Evolutionary conservation across 139 green algal species (phyloP).

Genomic region (Choricystis sp.): DNA sequence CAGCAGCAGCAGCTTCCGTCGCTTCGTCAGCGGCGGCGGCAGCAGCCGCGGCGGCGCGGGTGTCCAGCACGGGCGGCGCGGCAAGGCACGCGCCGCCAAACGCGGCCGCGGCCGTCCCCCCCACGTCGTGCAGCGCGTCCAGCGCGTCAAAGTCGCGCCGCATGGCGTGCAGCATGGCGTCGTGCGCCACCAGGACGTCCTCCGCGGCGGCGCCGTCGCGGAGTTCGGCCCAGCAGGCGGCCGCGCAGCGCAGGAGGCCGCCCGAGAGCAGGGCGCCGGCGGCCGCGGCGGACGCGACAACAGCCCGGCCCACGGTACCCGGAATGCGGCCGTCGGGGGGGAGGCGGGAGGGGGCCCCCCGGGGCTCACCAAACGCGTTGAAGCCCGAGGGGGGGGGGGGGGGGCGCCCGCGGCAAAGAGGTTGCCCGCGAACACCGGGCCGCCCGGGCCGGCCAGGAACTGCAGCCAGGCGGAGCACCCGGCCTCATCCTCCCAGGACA

Average conservation of each 20-base stretch:
- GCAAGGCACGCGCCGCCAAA: background rate
- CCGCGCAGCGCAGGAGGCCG: conserved; percentile 1
- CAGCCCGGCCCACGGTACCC: background rate
- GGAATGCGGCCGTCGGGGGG: background rate
- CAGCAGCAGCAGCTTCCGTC: conserved; percentile 1
- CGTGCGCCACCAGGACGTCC: background rate
- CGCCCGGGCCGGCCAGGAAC: conserved; percentile 2
- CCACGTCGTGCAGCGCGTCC: background rate
- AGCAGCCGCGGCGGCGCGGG: background rate
- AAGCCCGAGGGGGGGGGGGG: background rate
- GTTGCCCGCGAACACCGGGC: conserved; percentile 2
- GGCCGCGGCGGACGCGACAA: background rate
- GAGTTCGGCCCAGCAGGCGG: background rate
- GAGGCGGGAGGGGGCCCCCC: conserved; percentile 1
- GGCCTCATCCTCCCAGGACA: conserved; percentile 2
- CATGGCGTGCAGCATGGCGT: conserved; percentile 4
- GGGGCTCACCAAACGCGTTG: conserved; percentile 5
- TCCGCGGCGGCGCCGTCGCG: background rate
- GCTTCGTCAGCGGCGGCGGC: background rate
- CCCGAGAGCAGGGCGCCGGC: conserved; percentile 1
- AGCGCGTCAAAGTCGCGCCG: conserved; percentile 1
- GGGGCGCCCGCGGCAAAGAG: background rate
- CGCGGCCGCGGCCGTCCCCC: background rate
- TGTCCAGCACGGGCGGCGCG: conserved; percentile 1
- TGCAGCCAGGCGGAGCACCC: conserved; percentile 6